A percentile compares a stretch with the other conserved stretches of the same genome.
Evolutionary conservation across 306 rosid genomes (phyloP).

Genomic region (apple (Malus domestica)): DNA sequence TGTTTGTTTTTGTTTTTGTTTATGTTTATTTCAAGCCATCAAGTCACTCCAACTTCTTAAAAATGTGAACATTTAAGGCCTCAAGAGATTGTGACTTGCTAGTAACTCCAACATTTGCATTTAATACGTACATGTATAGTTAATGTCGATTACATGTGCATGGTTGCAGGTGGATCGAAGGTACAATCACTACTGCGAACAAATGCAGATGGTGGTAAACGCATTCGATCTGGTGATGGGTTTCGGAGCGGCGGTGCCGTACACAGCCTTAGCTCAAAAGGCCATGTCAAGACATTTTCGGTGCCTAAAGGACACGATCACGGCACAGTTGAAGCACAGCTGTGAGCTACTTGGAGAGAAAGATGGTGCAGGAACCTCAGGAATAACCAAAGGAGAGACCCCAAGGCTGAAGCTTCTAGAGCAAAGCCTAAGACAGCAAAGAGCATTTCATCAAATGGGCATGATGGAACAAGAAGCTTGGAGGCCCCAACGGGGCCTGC

Average conservation of each 20-base stretch:
- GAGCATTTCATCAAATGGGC: conserved; percentile 93
- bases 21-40: not conserved
- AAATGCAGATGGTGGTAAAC: conserved; percentile 94
- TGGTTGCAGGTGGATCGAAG: conserved; percentile 76
- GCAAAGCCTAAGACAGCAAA: conserved; percentile 83
- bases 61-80: not conserved
- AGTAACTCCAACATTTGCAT: not conserved
- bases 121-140: not conserved
- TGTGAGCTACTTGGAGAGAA: conserved; percentile 81
- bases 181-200: conserved; percentile 89
- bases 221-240: conserved; percentile 93
- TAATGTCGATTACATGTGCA: not conserved
- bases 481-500: conserved; percentile 97
- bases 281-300: conserved; percentile 97
- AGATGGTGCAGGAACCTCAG: conserved; percentile 64
- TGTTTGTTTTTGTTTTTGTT: not conserved
- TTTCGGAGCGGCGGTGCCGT: conserved; percentile 82
- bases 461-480: conserved; percentile 99
- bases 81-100: not conserved
- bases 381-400: conserved; percentile 91
- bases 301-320: conserved; percentile 79
- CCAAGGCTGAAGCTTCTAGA: conserved; percentile 86
- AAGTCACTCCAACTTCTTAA: not conserved
- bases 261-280: conserved; percentile 87
- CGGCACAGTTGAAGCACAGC: conserved; percentile 62